Evolutionary conservation across 495 filamentous ascomycete genomes (phyloP).

Genomic region (Lepidopterella palustris): DNA sequence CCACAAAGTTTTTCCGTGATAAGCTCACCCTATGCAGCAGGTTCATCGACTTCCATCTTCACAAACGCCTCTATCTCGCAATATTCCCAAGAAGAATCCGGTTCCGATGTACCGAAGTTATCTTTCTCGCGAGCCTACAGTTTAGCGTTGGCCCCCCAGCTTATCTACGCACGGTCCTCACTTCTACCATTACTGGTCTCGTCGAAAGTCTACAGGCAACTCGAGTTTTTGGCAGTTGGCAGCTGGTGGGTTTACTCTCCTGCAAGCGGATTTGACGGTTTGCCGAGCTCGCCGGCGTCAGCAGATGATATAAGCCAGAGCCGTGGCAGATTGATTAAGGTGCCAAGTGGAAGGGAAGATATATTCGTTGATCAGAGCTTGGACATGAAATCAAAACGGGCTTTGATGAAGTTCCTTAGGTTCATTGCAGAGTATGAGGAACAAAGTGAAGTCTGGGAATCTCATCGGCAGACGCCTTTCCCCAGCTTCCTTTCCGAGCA

Average conservation of each 20-base stretch:
- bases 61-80: slow-evolving; percentile 17
- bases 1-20: neutral
- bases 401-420: slow-evolving; percentile 82
- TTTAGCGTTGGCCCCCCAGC: slow-evolving; percentile 73
- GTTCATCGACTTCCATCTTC: slow-evolving; percentile 16
- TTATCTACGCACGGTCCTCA: slow-evolving; percentile 76
- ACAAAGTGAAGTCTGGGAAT: slow-evolving; percentile 47
- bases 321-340: slow-evolving; percentile 10
- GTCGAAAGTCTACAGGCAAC: slow-evolving; percentile 76
- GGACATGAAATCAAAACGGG: slow-evolving; percentile 68
- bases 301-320: neutral
- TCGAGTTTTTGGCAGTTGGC: slow-evolving; percentile 91
- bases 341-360: slow-evolving; percentile 83
- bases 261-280: neutral
- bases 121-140: slow-evolving; percentile 72
- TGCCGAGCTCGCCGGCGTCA: neutral
- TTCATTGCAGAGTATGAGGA: slow-evolving; percentile 60
- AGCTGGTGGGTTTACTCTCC: slow-evolving; percentile 74
- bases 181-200: slow-evolving; percentile 73
- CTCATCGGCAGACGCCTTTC: slow-evolving; percentile 47
- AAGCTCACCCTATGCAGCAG: neutral
- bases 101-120: slow-evolving; percentile 42
- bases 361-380: slow-evolving; percentile 69
- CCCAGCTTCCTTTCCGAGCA: slow-evolving; percentile 57
- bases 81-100: slow-evolving; percentile 1